Conservation (phyloP, 352 stramenopile species). For the Globisporangium cederbergense region DNA sequence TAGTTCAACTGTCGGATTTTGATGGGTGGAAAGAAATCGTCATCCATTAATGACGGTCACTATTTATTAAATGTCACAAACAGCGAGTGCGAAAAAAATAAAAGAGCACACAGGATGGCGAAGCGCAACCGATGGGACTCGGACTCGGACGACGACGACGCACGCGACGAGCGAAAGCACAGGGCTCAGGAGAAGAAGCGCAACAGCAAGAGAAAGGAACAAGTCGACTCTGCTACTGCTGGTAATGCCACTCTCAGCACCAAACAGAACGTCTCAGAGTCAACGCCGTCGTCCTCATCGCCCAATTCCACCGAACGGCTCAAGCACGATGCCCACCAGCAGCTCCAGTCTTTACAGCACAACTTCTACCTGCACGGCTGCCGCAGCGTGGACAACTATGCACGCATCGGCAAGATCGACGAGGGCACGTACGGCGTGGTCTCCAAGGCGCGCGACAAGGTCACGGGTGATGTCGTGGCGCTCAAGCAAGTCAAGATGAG, state of each 20-base stretch:
- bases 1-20: constrained; percentile 6
- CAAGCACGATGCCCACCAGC: not conserved
- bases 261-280: not conserved
- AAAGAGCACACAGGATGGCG: constrained; percentile 6
- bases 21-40: not conserved
- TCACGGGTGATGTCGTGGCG: constrained; percentile 90
- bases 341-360: constrained; percentile 22
- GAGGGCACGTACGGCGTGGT: constrained; percentile 97
- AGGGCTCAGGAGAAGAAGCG: constrained; percentile 11
- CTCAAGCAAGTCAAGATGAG: constrained; percentile 90
- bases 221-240: not conserved
- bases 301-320: constrained; percentile 4
- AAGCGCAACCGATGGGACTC: constrained; percentile 77
- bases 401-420: constrained; percentile 91
- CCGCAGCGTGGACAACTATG: constrained; percentile 94
- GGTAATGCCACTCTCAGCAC: not conserved
- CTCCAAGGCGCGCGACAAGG: constrained; percentile 91
- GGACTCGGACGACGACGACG: constrained; percentile 32
- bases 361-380: constrained; percentile 87
- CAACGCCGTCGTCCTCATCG: not conserved
- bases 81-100: not conserved
- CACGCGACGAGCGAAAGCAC: constrained; percentile 4
- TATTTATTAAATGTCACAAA: not conserved
- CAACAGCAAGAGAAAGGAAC: not conserved
- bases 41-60: not conserved